phyloP scores from a whole-genome alignment of 2,329 filamentous ascomycete genomes.

The Penicillium sp. region DNA sequence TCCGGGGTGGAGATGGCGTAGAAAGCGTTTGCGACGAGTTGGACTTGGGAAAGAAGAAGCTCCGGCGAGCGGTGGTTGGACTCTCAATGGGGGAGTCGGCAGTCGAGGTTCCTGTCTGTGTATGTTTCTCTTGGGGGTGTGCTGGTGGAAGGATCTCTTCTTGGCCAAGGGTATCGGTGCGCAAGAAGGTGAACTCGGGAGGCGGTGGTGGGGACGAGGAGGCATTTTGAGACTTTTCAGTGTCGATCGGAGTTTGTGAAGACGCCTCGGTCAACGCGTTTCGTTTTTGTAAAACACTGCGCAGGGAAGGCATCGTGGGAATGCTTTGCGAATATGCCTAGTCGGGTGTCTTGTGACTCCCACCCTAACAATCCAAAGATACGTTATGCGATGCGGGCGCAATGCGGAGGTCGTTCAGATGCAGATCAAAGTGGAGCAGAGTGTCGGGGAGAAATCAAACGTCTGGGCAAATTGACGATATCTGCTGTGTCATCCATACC shows the following conservation, averaged over 20 bases:
- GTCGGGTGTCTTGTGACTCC: not conserved
- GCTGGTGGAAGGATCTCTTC: constrained; percentile 70
- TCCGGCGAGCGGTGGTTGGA: constrained; percentile 29
- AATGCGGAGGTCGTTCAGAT: constrained; percentile 1
- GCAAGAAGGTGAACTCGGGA: constrained; percentile 75
- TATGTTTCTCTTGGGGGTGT: constrained; percentile 41
- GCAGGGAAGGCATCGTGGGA: constrained; percentile 49
- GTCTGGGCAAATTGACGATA: constrained; percentile 2
- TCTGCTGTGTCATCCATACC: not conserved
- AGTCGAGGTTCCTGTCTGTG: constrained; percentile 6
- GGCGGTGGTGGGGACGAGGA: constrained; percentile 35
- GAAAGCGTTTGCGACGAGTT: constrained; percentile 23
- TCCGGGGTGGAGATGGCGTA: constrained; percentile 21
- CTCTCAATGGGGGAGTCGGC: constrained; percentile 9
- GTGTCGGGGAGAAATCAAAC: not conserved
- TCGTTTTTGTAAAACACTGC: constrained; percentile 58
- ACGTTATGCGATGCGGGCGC: constrained; percentile 4
- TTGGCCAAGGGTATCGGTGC: constrained; percentile 73
- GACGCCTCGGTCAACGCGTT: constrained; percentile 42
- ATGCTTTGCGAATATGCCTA: not conserved
- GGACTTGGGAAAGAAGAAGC: constrained; percentile 30
- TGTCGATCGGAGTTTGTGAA: constrained; percentile 37
- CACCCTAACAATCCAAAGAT: not conserved
- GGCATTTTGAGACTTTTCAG: constrained; percentile 32
- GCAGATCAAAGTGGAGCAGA: not conserved